Evolutionary conservation across 176 grass and related monocot species (phyloP).

Genomic region (Metroxylon sagu): DNA sequence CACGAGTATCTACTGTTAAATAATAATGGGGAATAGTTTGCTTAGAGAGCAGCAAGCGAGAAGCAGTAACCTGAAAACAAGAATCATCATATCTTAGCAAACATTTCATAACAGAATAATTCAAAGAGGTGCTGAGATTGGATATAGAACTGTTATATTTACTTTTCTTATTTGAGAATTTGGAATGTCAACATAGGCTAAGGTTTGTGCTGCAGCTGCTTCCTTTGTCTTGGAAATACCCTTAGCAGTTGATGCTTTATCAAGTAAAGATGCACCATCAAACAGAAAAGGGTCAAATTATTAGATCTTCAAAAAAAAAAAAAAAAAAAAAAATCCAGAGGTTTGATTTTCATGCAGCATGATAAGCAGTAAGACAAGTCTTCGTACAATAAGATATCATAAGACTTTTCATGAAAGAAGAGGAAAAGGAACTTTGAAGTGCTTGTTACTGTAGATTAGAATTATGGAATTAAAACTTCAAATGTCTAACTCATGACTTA

Average conservation of each 20-base stretch:
- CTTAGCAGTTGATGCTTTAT: constrained; percentile 55
- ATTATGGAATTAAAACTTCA: too few relatives aligned
- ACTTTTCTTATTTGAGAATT: constrained; percentile 93
- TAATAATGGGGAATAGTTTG: constrained; percentile 97
- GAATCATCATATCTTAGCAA: not conserved
- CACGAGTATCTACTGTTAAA: constrained; percentile 67
- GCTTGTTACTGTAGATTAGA: too few relatives aligned
- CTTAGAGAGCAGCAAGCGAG: constrained; percentile 68
- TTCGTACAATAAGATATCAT: too few relatives aligned
- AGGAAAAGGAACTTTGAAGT: too few relatives aligned
- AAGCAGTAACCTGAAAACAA: constrained; percentile 55
- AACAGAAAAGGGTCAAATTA: not conserved
- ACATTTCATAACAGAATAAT: not conserved
- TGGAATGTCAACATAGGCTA: constrained; percentile 73
- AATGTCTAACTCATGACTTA: too few relatives aligned
- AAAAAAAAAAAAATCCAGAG: too few relatives aligned
- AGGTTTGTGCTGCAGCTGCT: constrained; percentile 30
- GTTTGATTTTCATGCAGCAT: too few relatives aligned
- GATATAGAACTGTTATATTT: not conserved
- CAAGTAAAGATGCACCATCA: constrained; percentile 4
- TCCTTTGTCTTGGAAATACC: constrained; percentile 19
- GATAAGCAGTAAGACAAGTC: too few relatives aligned
- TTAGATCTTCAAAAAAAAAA: not conserved
- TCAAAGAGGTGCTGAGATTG: too few relatives aligned
- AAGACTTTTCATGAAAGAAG: too few relatives aligned